Evolutionary conservation across 768 basidiomycete genomes (phyloP).

Genomic region (Cystobasidium ongulense): DNA sequence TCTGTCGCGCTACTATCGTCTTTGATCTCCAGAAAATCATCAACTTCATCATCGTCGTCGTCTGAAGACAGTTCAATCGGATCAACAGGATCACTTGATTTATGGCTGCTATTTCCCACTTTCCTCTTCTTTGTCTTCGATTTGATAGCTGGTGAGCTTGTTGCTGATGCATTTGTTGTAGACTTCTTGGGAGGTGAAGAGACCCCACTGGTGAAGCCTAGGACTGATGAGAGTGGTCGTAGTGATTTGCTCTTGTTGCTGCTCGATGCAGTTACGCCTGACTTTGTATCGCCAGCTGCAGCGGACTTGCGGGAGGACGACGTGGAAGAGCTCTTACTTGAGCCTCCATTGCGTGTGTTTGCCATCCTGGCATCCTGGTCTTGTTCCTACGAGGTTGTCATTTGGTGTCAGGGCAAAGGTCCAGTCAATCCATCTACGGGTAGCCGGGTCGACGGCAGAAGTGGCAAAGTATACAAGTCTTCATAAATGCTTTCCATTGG

Average conservation of each 20-base stretch:
- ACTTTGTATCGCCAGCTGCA: not conserved
- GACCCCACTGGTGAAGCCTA: not conserved
- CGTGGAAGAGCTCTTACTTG: not conserved
- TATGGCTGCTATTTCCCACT: too few species aligned
- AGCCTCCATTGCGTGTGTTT: not conserved
- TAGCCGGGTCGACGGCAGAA: too few species aligned
- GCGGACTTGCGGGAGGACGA: not conserved
- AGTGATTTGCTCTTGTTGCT: constrained; percentile 10
- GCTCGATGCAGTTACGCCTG: not conserved
- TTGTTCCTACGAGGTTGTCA: not conserved
- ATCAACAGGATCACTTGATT: constrained; percentile 4
- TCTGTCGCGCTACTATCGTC: not conserved
- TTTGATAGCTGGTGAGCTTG: not conserved
- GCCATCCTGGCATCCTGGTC: constrained; percentile 2
- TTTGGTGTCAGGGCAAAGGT: not conserved
- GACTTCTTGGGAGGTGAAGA: not conserved
- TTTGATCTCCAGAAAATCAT: constrained; percentile 2
- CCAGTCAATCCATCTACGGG: too few species aligned
- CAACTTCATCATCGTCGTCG: not conserved
- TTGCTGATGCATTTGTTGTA: not conserved
- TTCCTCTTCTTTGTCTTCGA: not conserved
- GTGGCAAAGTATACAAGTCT: too few species aligned
- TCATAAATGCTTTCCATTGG: too few species aligned
- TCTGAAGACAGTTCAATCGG: constrained; percentile 23
- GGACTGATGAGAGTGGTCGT: not conserved